Base-by-base conservation (phyloP, 805 yeast species). In the Metschnikowia picachoensis region DNA sequence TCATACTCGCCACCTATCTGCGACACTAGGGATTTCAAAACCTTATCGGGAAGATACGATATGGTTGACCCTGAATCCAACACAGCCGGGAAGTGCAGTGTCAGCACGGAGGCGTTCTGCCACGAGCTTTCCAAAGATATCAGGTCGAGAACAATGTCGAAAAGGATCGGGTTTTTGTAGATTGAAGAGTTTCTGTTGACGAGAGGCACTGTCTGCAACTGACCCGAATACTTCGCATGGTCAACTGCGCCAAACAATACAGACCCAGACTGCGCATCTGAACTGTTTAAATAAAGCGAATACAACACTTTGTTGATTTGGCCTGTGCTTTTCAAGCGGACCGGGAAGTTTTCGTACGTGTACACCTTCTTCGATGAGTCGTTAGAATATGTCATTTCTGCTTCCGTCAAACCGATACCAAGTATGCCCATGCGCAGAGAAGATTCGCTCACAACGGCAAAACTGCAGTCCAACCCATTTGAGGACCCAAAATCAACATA, bases 381-480 rank as follows among this genome's bases (percentile, higher is more conserved):
- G 62, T 87, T 87, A 27, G 55, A 43, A 53, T 57, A 64, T 1
- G 91, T 84, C 4, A 78, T 71, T 62, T 89, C 95, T 41, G 85
- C 71, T 12, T 80, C 85, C 4, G 78, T 66, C 41, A 85, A 69
- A 9, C 92, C 92, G 51, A 86, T 78, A 25, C 91, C 90, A 37
- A 86, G 64, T 28, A 87, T 90, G 46, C 94, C 91, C 47, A 76
- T 65, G 8, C 79, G 62, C 3, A 91, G 79, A 49, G 81, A 78
- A 2, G 87, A 77, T 17, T 64, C 61, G 58, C 80, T 79, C 2
- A 86, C 94, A 16, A 88, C 79, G 2, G 95, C 97, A 63, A 90
- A 77, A 4, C 87, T 78, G 17, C 85, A 65, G 46, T 71, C 66
- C 0, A 67, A 49, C 11, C 86, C 67, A 2, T 70, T 61, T 11